Conservation (phyloP, 139 green algal genomes). For the Chlorella sorokiniana region DNA sequence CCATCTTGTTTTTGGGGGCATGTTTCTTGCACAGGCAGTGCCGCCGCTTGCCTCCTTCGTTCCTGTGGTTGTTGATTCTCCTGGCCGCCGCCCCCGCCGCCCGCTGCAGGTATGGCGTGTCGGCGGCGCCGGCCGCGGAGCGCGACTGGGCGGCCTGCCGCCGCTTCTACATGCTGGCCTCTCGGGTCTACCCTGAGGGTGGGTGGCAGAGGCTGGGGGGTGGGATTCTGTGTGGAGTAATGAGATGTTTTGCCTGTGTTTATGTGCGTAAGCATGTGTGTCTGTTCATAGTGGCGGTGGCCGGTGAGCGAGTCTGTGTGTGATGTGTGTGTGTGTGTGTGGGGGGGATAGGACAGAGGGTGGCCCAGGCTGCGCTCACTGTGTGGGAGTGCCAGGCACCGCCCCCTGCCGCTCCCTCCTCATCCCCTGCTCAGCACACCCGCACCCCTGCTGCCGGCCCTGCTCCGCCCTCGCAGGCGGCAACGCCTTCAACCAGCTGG, state of each 20-base stretch:
- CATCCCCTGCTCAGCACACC: neutral
- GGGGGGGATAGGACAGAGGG: too few species aligned
- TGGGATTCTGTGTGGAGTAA: too few species aligned
- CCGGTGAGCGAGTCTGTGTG: too few species aligned
- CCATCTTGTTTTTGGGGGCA: too few species aligned
- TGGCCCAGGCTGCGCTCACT: neutral
- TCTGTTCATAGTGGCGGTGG: too few species aligned
- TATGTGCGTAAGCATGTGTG: too few species aligned
- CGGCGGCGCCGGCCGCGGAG: neutral
- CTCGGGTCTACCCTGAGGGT: slow-evolving; percentile 22
- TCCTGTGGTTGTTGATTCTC: neutral
- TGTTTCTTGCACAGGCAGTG: too few species aligned
- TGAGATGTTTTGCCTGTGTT: too few species aligned
- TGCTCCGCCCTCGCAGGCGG: slow-evolving; percentile 43
- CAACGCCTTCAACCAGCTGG: slow-evolving; percentile 86
- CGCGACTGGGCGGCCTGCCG: slow-evolving; percentile 31
- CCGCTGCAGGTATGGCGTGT: slow-evolving; percentile 37
- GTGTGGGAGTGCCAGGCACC: neutral
- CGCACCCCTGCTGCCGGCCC: neutral
- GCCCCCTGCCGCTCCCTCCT: neutral
- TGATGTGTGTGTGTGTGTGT: too few species aligned
- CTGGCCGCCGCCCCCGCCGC: too few species aligned
- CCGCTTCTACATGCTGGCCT: slow-evolving; percentile 57
- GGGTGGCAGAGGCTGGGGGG: too few species aligned
- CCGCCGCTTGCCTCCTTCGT: too few species aligned